Evolutionary conservation across 768 basidiomycete genomes (phyloP).

Genomic region (Termitomyces eurrhizus): DNA sequence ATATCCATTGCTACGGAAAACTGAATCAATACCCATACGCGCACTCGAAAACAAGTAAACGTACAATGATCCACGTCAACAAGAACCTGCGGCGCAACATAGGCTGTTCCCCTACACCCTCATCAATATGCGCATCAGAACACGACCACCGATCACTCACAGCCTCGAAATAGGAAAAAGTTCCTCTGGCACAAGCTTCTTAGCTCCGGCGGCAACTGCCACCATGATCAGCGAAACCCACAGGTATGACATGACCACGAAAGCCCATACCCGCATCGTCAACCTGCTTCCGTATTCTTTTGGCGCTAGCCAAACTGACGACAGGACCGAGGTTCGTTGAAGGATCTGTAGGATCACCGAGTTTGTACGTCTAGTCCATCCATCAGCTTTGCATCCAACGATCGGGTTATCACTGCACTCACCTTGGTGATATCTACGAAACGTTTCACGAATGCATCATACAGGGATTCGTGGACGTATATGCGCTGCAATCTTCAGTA

Average conservation of each 20-base stretch:
- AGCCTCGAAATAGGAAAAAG: constrained; percentile 63
- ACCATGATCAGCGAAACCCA: background rate
- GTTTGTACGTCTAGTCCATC: constrained; percentile 60
- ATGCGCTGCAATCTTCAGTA: constrained; percentile 54
- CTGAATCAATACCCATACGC: background rate
- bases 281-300: constrained; percentile 82
- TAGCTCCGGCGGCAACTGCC: constrained; percentile 76
- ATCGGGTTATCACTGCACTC: background rate
- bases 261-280: constrained; percentile 65
- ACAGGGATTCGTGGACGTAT: constrained; percentile 86
- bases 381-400: background rate
- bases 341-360: constrained; percentile 78
- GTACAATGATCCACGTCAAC: constrained; percentile 84
- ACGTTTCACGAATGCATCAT: constrained; percentile 71
- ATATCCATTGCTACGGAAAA: constrained; percentile 72
- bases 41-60: constrained; percentile 25
- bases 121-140: background rate
- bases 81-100: constrained; percentile 89
- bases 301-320: constrained; percentile 82
- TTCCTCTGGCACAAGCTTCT: constrained; percentile 63
- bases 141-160: constrained; percentile 35
- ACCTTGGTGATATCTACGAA: constrained; percentile 77
- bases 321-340: constrained; percentile 90
- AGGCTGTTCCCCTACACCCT: constrained; percentile 64
- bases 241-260: background rate